Evolutionary conservation across 73 alveolate species (phyloP).

Genomic region (Tetrahymena thermophila): DNA sequence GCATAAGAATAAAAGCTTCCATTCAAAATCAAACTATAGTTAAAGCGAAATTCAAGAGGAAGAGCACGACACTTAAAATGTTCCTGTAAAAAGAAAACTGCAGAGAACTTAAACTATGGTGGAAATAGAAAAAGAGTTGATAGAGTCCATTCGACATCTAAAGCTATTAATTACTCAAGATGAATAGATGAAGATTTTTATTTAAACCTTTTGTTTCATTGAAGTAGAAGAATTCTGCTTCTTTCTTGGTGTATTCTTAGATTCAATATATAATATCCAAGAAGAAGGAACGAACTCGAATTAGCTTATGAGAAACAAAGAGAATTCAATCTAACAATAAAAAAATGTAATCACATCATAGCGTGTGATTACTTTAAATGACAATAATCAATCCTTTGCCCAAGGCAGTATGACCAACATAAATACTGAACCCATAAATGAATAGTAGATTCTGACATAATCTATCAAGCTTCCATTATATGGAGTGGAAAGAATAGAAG

Average conservation of each 20-base stretch:
- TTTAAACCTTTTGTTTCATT: neutral
- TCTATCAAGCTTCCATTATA: neutral
- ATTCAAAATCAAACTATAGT: neutral
- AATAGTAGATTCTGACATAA: neutral
- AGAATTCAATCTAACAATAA: neutral
- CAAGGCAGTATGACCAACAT: neutral
- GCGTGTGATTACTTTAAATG: neutral
- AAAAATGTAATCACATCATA: neutral
- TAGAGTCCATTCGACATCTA: neutral
- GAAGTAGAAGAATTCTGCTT: neutral
- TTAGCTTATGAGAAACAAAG: neutral
- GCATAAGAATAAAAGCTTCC: neutral
- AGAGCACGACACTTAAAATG: neutral
- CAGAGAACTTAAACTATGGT: neutral
- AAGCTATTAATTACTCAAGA: neutral
- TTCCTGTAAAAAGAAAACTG: neutral
- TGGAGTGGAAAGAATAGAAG: neutral
- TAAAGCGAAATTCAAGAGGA: neutral
- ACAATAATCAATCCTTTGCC: neutral
- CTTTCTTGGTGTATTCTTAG: neutral
- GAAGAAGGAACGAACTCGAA: neutral
- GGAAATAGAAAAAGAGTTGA: neutral
- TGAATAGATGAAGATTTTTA: neutral
- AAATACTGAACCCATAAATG: neutral
- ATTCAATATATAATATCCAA: neutral